These are phyloP conservation scores for Mucor circinelloides DNA, from an alignment of 371 early-diverging fungal species.

Conservation along the genomic window DNA sequence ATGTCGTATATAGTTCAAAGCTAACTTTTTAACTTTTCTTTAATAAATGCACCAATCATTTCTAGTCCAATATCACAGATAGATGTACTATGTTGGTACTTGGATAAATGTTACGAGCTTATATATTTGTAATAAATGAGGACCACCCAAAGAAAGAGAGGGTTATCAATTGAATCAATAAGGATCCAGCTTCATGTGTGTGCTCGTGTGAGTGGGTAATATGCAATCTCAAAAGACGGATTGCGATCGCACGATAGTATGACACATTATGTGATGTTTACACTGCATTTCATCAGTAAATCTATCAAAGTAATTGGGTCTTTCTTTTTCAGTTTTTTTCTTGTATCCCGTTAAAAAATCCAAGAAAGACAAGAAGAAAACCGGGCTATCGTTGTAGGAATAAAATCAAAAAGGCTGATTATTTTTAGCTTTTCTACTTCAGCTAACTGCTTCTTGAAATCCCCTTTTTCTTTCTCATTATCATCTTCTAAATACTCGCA, in stretches of 20 bases:
- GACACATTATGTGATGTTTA: background rate
- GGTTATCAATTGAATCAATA: background rate
- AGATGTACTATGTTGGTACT: background rate
- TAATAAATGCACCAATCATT: background rate
- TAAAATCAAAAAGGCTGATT: background rate
- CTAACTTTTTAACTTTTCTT: background rate
- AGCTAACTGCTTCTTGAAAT: background rate
- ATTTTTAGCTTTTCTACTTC: constrained; percentile 2
- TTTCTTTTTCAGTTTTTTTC: background rate
- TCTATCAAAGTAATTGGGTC: background rate
- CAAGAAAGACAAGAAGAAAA: constrained; percentile 1
- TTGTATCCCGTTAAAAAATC: constrained; percentile 1
- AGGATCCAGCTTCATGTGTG: too few relatives aligned
- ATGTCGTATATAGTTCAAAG: background rate
- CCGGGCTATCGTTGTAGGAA: background rate
- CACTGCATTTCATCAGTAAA: background rate
- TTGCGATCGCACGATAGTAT: background rate
- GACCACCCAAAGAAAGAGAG: background rate
- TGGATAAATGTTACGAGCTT: background rate
- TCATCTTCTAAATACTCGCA: too few relatives aligned
- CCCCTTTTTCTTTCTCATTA: background rate
- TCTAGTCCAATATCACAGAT: background rate
- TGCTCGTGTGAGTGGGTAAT: background rate
- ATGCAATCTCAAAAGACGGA: background rate
- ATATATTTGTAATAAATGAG: background rate